Evolutionary conservation across 345 rosid species (phyloP), one percentile per base, ranked within the genome.

Genomic region (Fremontodendron californicum): DNA sequence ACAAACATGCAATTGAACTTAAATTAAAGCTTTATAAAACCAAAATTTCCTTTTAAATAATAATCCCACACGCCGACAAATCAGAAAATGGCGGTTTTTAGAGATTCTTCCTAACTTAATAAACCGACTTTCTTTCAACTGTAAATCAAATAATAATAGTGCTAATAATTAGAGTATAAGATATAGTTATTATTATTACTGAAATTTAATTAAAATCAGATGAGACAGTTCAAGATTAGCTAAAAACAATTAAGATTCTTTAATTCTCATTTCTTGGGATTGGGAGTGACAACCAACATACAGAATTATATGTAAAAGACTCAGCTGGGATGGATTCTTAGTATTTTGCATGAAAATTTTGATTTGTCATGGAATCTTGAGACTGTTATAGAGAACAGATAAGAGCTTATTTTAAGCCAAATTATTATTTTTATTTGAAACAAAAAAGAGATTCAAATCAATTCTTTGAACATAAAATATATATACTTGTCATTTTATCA

Each of bases 201-300:
- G 63, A 42, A 35, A 0, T 37, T 9, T 19, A 23, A 37, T 65
- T n/a, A 39, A 19, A 62, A n/a, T 39, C 70, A 37, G 27, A 54
- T 9, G 64, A 73, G 51, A 73, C 83, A 80, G 78, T 84, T 71
- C 82, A 78, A 60, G 80, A 82, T 73, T 85, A 73, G 80, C 76
- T 75, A 72, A 71, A 73, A 71, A 75, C 77, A 78, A 78, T 80
- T 74, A 48, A 77, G 85, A 85, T 85, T 80, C 72, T 66, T 13
- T n/a, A n/a, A n/a, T n/a, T 48, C 11, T 46, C 9, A n/a, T 86
- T 12, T 83, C 74, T 88, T 12, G 88, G 88, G 88, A 86, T 83
- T 8, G 60, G 81, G 79, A 74, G 84, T 82, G 90, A 88, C 94
- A 87, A 86, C 87, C 79, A 62, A 81, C 84, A 19, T 75, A 68